Percentiles rank a stretch among this genome's conserved stretches.
phyloP scores from a whole-genome alignment of 108 stramenopile species.

The Fragilariopsis cylindrus region DNA sequence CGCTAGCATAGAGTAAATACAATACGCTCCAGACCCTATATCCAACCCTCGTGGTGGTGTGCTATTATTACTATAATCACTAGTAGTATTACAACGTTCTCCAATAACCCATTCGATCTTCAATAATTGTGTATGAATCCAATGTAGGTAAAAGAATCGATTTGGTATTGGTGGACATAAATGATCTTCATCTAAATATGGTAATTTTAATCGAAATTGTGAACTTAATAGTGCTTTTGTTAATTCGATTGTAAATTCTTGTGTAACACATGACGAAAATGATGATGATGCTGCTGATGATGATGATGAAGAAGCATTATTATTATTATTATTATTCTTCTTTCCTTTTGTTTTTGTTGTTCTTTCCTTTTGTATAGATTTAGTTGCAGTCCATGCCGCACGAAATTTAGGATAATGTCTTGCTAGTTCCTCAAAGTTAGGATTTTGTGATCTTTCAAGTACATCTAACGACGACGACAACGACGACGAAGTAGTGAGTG shows the following conservation, averaged over 20 bases:
- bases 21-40: conserved; percentile 88
- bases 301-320: no score
- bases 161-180: conserved; percentile 93
- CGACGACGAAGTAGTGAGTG: background rate
- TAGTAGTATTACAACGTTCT: conserved; percentile 23
- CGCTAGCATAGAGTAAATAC: conserved; percentile 84
- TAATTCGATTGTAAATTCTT: conserved; percentile 68
- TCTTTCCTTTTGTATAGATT: conserved; percentile 25
- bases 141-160: conserved; percentile 87
- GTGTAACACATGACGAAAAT: conserved; percentile 46
- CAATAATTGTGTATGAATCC: conserved; percentile 74
- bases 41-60: conserved; percentile 57
- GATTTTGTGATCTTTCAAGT: conserved; percentile 28
- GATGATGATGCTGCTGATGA: background rate
- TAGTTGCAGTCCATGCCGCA: conserved; percentile 30
- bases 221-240: conserved; percentile 78
- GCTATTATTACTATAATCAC: background rate
- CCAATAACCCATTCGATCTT: background rate
- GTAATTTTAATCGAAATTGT: conserved; percentile 63
- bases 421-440: conserved; percentile 70
- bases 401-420: conserved; percentile 61
- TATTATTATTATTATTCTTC: no score
- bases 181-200: conserved; percentile 66
- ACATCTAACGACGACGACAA: conserved; percentile 20
- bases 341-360: conserved; percentile 9